Evolutionary conservation across 345 rosid species (phyloP), one percentile per base, ranked within the genome.

Genomic region (Bruguiera gymnorhiza): DNA sequence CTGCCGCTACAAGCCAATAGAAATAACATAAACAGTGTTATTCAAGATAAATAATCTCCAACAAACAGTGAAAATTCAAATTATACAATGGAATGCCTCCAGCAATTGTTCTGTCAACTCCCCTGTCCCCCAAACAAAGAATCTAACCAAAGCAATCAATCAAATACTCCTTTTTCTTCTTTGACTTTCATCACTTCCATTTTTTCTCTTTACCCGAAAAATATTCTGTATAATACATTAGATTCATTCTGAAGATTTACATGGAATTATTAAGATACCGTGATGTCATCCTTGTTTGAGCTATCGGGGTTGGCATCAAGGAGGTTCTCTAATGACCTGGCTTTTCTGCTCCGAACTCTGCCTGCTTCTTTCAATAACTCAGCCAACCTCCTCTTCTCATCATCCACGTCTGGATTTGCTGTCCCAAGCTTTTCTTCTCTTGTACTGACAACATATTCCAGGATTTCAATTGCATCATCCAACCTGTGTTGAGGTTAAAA

Each of bases 381-480:
- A 5, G 78, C 84, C 83, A 94, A 73, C 79, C 98, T 87, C 79
- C 66, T 83, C 84, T 91, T 94, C 89, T 91, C 98, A 59, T 94
- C 97, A 73, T 83, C 89, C 43, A 91, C 93, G 72, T 88, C 97
- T 2, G 96, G 92, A 55, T 89, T 89, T 3, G 97, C 94, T 16
- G 97, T 93, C 78, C 97, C 97, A 3, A 91, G 97, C 73, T 86
- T 91, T 68, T 91, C 98, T 79, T 93, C 97, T 68, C 97, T 85
- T 79, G 82, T 78, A 62, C 77, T 84, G 50, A 93, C 94, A 23
- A 91, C 92, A 61, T 76, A 83, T 73, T 89, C 97, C 73, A 89
- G 75, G 37, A 85, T 67, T 57, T 81, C 82, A 64, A 93, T 91
- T 8, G 98, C 96, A 70, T 91, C 97, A 57, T 89, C 97, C 89